phyloP scores from a whole-genome alignment of 192 early-diverging fungal species.

The Lunasporangiospora selenospora region DNA sequence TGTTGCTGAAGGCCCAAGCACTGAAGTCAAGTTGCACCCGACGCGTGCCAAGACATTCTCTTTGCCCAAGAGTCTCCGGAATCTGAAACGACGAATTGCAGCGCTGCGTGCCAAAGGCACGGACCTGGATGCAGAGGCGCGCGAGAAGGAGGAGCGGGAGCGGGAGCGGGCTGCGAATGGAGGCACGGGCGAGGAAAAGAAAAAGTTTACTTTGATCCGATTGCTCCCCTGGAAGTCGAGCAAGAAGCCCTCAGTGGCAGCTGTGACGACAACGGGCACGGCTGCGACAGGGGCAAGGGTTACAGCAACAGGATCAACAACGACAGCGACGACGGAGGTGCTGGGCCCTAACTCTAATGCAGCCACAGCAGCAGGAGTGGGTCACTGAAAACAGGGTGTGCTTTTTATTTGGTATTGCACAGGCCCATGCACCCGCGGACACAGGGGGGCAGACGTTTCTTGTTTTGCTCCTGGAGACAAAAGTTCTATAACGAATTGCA shows the following conservation, averaged over 20 bases:
- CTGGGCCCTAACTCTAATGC: too few relatives aligned
- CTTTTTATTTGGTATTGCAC: too few relatives aligned
- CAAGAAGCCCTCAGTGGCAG: conserved; percentile 9
- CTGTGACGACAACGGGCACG: too few relatives aligned
- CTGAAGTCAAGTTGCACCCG: conserved; percentile 42
- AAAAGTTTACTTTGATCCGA: conserved; percentile 42
- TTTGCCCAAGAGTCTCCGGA: conserved; percentile 35
- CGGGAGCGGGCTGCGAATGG: conserved; percentile 25
- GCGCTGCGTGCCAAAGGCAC: conserved; percentile 43
- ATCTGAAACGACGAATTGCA: conserved; percentile 44
- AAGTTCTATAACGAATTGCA: too few relatives aligned
- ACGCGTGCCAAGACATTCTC: conserved; percentile 44
- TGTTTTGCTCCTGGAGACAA: too few relatives aligned
- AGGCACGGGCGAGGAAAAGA: conserved; percentile 27
- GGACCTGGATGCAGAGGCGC: conserved; percentile 39
- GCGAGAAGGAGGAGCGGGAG: conserved; percentile 38
- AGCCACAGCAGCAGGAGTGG: too few relatives aligned
- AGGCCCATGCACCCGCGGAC: too few relatives aligned
- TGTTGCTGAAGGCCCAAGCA: conserved; percentile 9
- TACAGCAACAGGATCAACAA: too few relatives aligned
- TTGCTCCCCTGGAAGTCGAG: conserved; percentile 38
- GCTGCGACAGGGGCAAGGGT: too few relatives aligned
- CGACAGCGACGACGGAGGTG: too few relatives aligned
- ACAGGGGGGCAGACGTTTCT: too few relatives aligned
- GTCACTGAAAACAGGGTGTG: too few relatives aligned